Base-by-base conservation (phyloP, 2,329 filamentous ascomycete genomes). In the Penicillium sp. region DNA sequence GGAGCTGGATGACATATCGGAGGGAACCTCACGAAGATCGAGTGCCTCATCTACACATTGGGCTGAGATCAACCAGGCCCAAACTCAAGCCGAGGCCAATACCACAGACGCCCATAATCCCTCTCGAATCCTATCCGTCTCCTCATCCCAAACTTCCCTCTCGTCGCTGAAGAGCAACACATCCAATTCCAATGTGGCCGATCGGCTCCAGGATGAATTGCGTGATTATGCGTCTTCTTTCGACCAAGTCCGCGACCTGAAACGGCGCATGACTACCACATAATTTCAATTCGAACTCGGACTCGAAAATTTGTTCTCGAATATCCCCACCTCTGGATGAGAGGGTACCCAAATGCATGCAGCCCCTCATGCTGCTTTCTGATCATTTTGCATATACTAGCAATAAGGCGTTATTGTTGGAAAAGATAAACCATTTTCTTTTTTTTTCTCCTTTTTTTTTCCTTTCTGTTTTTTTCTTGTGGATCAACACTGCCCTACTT, bases 221-320 rank as follows among this genome's bases (percentile, higher is more conserved):
- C 86, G 88, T 70, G 88, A 89, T 65, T 97, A 97, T 75, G 90
- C 90, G 64, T 90, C 88, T 70, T 91, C 89, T 2, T 96, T 97
- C 72, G 92, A 97, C 75, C 89, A 92, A 64, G 87, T 89, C 57
- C 84, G 90, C 40, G 75, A 78, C 58, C 69, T 77, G 58, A 77
- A 75, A 59, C 71, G 77, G 61, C 70, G 74, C 29, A 54, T 75
- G 53, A 69, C 72, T 19, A 62, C 73, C n/a, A 61, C 70, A 21
- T 74, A 59, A 58, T 65, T 6, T 34, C 23, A 29, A 36, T 33
- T 49, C 46, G 16, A 39, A 39, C 25, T 19, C 16, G 11, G 19
- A 33, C 29, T 31, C 29, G 10, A 31, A n/a, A 33, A 40, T 5
- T 8, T 5, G 40, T 23, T 38, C 40, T 41, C 29, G 25, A 36